Conservation (phyloP, 1,284 basidiomycete species). For the Wolfiporia cocos region DNA sequence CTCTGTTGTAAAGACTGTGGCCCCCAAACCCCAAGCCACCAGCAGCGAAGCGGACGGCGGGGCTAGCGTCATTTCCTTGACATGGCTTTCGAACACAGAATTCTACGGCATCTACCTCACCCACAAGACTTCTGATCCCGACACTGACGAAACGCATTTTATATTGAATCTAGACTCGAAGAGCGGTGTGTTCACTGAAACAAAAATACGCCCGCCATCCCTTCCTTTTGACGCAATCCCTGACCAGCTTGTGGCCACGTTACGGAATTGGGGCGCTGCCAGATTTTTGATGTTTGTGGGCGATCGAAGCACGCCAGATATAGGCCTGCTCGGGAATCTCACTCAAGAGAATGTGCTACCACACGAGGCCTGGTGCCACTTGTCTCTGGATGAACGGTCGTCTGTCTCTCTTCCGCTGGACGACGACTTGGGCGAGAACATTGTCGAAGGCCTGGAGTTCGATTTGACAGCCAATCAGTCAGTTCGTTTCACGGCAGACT, state of each 20-base stretch:
- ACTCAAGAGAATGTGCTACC: constrained; percentile 23
- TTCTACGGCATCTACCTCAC: constrained; percentile 67
- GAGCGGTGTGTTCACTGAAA: constrained; percentile 40
- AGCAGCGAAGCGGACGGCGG: too few species aligned
- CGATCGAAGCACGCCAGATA: constrained; percentile 69
- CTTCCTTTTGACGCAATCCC: too few species aligned
- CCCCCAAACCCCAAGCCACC: constrained; percentile 48
- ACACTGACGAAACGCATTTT: constrained; percentile 52
- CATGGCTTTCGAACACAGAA: constrained; percentile 72
- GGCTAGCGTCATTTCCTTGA: constrained; percentile 48
- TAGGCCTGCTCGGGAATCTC: constrained; percentile 61
- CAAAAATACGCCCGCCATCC: too few species aligned
- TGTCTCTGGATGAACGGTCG: constrained; percentile 72
- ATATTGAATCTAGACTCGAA: constrained; percentile 59
- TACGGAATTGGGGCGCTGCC: constrained; percentile 63
- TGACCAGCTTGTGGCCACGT: constrained; percentile 42
- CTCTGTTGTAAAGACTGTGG: constrained; percentile 47
- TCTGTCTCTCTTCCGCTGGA: constrained; percentile 66
- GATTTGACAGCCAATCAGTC: constrained; percentile 57
- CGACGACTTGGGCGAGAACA: constrained; percentile 65
- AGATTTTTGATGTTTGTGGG: constrained; percentile 64
- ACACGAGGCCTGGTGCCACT: constrained; percentile 56
- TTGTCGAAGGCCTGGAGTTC: constrained; percentile 60
- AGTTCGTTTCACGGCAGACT: constrained; percentile 33
- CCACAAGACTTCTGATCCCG: constrained; percentile 31